phyloP scores from a whole-genome alignment of 257 asterid species.

The Solanum dulcamara region DNA sequence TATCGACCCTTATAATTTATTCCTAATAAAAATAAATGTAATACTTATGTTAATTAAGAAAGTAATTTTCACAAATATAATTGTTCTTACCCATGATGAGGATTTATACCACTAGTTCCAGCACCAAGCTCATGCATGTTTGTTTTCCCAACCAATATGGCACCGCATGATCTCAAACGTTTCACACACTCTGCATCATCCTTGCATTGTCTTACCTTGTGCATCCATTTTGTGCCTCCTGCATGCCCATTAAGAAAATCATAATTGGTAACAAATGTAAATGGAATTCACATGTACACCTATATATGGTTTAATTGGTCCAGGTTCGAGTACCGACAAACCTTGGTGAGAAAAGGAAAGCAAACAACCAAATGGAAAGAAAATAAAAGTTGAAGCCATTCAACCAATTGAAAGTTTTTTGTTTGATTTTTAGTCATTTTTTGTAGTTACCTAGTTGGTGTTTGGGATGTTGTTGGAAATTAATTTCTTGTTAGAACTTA shows the following conservation, averaged over 20 bases:
- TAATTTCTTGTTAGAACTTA: background rate
- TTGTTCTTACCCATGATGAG: slow-evolving; percentile 69
- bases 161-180: slow-evolving; percentile 74
- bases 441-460: background rate
- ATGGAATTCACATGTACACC: background rate
- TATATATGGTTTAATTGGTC: background rate
- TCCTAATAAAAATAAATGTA: background rate
- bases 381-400: background rate
- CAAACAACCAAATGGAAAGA: background rate
- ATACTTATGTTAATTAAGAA: background rate
- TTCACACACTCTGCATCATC: slow-evolving; percentile 67
- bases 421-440: background rate
- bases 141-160: slow-evolving; percentile 78
- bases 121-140: slow-evolving; percentile 98
- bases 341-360: background rate
- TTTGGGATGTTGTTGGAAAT: background rate
- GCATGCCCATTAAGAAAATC: background rate
- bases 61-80: background rate
- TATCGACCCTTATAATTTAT: background rate
- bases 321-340: background rate
- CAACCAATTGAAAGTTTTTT: background rate
- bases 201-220: slow-evolving; percentile 48
- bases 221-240: slow-evolving; percentile 96
- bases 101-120: slow-evolving; percentile 91
- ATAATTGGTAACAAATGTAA: background rate